phyloP scores from a whole-genome alignment of 1,139 yeast species.

The Taphrina populina region DNA sequence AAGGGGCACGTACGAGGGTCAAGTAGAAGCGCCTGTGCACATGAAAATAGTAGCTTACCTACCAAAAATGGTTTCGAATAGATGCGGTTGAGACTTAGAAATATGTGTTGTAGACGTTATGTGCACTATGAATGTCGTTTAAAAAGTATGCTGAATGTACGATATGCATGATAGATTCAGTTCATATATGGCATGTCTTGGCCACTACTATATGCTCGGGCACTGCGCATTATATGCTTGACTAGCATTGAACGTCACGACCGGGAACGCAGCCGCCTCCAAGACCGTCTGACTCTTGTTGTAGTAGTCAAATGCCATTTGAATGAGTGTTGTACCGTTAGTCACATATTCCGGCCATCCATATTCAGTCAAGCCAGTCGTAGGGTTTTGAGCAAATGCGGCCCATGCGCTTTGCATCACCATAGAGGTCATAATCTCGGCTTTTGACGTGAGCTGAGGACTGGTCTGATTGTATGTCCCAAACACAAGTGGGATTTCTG shows the following conservation, averaged over 20 bases:
- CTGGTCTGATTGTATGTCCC: not conserved
- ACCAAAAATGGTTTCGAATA: too few species aligned
- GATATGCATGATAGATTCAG: too few species aligned
- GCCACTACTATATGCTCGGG: too few species aligned
- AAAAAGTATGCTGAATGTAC: too few species aligned
- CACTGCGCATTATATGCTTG: constrained; percentile 9
- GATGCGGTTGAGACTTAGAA: too few species aligned
- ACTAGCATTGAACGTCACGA: constrained; percentile 9
- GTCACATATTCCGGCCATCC: constrained; percentile 25
- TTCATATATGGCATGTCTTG: too few species aligned
- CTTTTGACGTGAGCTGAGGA: not conserved
- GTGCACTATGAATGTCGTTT: too few species aligned
- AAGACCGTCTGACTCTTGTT: constrained; percentile 6
- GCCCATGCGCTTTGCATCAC: constrained; percentile 22
- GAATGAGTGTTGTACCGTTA: constrained; percentile 17
- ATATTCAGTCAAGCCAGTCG: constrained; percentile 9
- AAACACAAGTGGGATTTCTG: constrained; percentile 20
- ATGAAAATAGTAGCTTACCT: too few species aligned
- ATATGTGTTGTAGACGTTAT: too few species aligned
- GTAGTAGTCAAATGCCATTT: constrained; percentile 14
- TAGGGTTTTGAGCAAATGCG: constrained; percentile 20
- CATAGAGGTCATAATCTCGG: constrained; percentile 1
- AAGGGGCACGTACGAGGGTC: too few species aligned
- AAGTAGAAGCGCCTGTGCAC: too few species aligned
- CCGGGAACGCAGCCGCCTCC: constrained; percentile 13